These are phyloP conservation scores for Pezicula neosporulosa DNA, from an alignment of 2,329 filamentous ascomycete genomes.

Conservation along the genomic window DNA sequence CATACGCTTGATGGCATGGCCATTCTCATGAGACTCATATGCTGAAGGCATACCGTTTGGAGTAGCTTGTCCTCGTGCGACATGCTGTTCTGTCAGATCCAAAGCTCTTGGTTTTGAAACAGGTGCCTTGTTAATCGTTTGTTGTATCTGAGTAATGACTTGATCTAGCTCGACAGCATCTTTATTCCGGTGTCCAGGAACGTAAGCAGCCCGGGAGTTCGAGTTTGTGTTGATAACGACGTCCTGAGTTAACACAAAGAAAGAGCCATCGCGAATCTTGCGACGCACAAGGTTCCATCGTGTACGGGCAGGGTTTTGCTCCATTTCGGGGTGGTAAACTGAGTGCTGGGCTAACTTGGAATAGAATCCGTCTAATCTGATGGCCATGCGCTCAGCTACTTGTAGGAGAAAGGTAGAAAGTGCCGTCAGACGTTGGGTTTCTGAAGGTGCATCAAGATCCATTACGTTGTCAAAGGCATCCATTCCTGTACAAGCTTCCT, in stretches of 20 bases:
- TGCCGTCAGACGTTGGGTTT: constrained; percentile 34
- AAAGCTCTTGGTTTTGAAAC: constrained; percentile 17
- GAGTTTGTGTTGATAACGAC: constrained; percentile 26
- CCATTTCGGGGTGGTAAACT: constrained; percentile 47
- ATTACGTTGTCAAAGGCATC: constrained; percentile 48
- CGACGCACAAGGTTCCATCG: constrained; percentile 48
- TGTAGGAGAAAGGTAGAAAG: constrained; percentile 43
- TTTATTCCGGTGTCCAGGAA: constrained; percentile 24
- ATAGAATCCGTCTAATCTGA: constrained; percentile 48
- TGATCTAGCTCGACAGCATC: constrained; percentile 41
- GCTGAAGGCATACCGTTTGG: constrained; percentile 29
- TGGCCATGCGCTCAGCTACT: constrained; percentile 49
- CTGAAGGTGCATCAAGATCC: constrained; percentile 34
- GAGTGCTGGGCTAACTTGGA: constrained; percentile 44
- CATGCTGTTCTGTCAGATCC: constrained; percentile 39
- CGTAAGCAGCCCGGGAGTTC: constrained; percentile 3
- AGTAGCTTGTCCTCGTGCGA: constrained; percentile 29
- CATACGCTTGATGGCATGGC: constrained; percentile 40
- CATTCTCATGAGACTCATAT: constrained; percentile 39
- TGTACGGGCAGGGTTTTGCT: constrained; percentile 48
- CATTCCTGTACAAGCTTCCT: constrained; percentile 51
- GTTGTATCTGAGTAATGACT: constrained; percentile 39
- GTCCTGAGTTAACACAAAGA: constrained; percentile 44
- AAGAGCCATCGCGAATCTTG: constrained; percentile 45
- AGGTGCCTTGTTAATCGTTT: constrained; percentile 26